A percentile compares a stretch with the other conserved stretches of the same genome.
phyloP scores from a whole-genome alignment of 192 early-diverging fungal species.

The Coemansia sp. region DNA sequence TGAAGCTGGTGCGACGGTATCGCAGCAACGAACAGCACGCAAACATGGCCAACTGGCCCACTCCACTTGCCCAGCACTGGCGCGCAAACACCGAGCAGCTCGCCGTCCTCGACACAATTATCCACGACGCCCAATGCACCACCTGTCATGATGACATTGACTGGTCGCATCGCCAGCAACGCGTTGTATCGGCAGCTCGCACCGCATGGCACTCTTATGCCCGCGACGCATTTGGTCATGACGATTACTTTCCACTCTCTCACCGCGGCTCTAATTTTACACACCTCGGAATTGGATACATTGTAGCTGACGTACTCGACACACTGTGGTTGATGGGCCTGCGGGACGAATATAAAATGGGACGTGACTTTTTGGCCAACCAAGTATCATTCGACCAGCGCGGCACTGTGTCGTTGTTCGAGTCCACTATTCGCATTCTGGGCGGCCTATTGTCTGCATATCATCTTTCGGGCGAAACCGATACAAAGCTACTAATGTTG shows the following conservation, averaged over 20 bases:
- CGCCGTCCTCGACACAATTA: constrained; percentile 18
- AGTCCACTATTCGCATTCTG: constrained; percentile 82
- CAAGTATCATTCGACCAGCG: constrained; percentile 64
- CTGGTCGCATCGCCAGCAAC: constrained; percentile 57
- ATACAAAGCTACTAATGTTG: constrained; percentile 61
- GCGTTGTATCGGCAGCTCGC: constrained; percentile 68
- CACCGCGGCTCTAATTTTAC: constrained; percentile 67
- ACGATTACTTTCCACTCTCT: constrained; percentile 80
- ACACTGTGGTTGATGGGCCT: constrained; percentile 80
- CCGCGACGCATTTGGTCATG: constrained; percentile 77
- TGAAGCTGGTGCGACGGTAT: not conserved
- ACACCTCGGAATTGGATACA: constrained; percentile 66
- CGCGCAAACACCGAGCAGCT: constrained; percentile 26
- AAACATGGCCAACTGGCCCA: constrained; percentile 1
- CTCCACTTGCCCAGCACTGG: constrained; percentile 16
- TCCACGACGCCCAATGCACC: constrained; percentile 10
- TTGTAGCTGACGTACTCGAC: constrained; percentile 86
- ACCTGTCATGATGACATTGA: not conserved
- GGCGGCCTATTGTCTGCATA: constrained; percentile 81
- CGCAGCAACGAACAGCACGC: constrained; percentile 1
- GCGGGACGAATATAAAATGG: constrained; percentile 69
- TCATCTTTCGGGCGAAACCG: constrained; percentile 58
- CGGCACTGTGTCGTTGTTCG: constrained; percentile 72
- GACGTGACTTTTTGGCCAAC: constrained; percentile 64
- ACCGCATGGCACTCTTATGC: constrained; percentile 80